Evolutionary conservation across 345 rosid genomes (phyloP).

Genomic region (Brassica juncea): DNA sequence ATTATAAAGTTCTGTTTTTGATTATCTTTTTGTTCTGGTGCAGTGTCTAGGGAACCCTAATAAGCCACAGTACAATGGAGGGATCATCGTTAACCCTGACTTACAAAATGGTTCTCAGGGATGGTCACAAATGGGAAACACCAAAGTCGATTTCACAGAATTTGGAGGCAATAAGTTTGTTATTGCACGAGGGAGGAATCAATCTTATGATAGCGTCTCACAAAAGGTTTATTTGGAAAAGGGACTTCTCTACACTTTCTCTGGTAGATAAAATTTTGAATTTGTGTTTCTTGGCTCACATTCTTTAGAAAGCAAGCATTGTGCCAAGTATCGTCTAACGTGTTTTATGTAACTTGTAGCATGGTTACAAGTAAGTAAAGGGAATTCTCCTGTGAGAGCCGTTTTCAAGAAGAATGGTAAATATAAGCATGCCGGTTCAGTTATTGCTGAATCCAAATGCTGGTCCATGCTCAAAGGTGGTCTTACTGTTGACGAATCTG

Average conservation of each 20-base stretch:
- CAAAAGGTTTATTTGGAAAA: conserved; percentile 53
- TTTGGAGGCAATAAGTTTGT: conserved; percentile 53
- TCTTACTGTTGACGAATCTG: conserved; percentile 50
- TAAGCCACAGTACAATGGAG: conserved; percentile 74
- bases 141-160: conserved; percentile 48
- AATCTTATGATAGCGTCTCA: conserved; percentile 49
- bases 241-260: conserved; percentile 58
- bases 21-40: neutral
- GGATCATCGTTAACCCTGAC: conserved; percentile 69
- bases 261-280: conserved; percentile 43
- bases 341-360: conserved; percentile 41
- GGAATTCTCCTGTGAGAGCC: conserved; percentile 43
- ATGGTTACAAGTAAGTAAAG: conserved; percentile 69
- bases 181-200: conserved; percentile 52
- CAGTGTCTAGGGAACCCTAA: conserved; percentile 62
- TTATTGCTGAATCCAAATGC: conserved; percentile 59
- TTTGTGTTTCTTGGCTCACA: neutral
- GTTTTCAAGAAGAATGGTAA: conserved; percentile 51
- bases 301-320: neutral
- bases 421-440: conserved; percentile 48
- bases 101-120: conserved; percentile 49
- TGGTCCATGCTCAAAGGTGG: conserved; percentile 98
- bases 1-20: neutral
- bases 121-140: conserved; percentile 61
- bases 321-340: neutral